phyloP scores from a whole-genome alignment of 2,329 filamentous ascomycete genomes.

The Cordyceps militaris region DNA sequence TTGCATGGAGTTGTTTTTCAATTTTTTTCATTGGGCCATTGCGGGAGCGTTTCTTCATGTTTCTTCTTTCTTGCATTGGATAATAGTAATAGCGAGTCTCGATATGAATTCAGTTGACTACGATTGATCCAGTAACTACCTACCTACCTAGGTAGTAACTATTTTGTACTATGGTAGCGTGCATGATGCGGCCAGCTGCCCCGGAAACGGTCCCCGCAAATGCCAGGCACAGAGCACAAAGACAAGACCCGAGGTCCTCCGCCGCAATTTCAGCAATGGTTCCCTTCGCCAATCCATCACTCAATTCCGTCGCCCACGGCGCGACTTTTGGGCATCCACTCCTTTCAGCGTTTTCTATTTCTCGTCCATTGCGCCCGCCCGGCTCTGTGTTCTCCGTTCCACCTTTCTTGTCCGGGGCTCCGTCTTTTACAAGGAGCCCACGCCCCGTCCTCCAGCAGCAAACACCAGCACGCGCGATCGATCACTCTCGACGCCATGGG shows the following conservation, averaged over 20 bases:
- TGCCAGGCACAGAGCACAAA: not conserved
- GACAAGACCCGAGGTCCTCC: conserved; percentile 6
- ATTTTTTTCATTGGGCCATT: conserved; percentile 3
- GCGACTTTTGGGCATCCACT: conserved; percentile 6
- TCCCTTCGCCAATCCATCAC: not conserved
- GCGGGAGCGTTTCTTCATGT: not conserved
- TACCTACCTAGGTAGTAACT: not conserved
- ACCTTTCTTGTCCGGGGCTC: not conserved
- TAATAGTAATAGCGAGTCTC: conserved; percentile 1
- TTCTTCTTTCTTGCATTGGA: not conserved
- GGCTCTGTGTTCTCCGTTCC: not conserved
- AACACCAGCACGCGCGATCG: not conserved
- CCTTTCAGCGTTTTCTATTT: not conserved
- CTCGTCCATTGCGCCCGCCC: not conserved
- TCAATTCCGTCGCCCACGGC: conserved; percentile 1
- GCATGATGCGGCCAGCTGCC: not conserved
- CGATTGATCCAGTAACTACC: too few relatives aligned
- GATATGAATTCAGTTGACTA: not conserved
- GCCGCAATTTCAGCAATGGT: not conserved
- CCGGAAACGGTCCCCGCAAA: not conserved
- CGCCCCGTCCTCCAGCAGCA: not conserved
- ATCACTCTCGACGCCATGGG: conserved; percentile 20
- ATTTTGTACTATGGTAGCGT: not conserved
- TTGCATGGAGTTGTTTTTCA: conserved; percentile 3
- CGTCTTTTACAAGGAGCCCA: not conserved